These are phyloP conservation scores for Sordaria brevicollis DNA, from an alignment of 495 filamentous ascomycete species.

Conservation along the genomic window DNA sequence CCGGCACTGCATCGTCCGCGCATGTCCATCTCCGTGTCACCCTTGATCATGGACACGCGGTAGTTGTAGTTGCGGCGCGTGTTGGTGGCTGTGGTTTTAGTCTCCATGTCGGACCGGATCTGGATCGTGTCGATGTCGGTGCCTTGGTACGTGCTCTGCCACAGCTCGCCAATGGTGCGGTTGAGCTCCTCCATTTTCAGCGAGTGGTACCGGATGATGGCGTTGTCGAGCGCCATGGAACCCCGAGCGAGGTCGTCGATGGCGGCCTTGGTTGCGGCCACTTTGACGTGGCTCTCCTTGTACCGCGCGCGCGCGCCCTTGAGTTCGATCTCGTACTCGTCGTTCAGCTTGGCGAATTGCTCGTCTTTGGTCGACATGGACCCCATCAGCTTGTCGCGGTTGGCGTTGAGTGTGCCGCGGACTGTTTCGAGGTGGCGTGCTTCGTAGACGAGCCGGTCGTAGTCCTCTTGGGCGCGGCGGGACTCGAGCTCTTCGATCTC, in stretches of 20 bases:
- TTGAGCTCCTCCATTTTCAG: conserved; percentile 99
- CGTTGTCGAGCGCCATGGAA: conserved; percentile 71
- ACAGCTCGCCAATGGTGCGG: conserved; percentile 84
- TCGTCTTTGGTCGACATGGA: conserved; percentile 73
- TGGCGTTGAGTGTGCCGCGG: conserved; percentile 45
- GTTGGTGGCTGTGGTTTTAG: conserved; percentile 30
- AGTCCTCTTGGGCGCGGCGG: conserved; percentile 74
- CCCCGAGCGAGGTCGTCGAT: conserved; percentile 84
- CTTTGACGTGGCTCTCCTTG: conserved; percentile 79
- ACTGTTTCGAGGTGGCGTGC: conserved; percentile 49
- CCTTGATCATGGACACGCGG: conserved; percentile 96
- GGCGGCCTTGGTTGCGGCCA: conserved; percentile 86
- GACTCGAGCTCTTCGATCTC: conserved; percentile 71
- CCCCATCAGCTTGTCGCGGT: conserved; percentile 49
- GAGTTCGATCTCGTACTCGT: conserved; percentile 80
- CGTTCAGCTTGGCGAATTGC: conserved; percentile 53
- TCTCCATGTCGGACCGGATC: conserved; percentile 82
- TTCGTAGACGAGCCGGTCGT: conserved; percentile 60
- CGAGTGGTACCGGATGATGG: conserved; percentile 92
- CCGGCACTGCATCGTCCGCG: conserved; percentile 93
- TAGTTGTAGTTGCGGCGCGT: conserved; percentile 91
- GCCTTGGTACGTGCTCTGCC: conserved; percentile 93
- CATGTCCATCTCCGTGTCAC: conserved; percentile 98
- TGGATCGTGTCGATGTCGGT: conserved; percentile 96
- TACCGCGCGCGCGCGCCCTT: conserved; percentile 73